These are phyloP conservation scores for Spencermartinsiella ligniputridi DNA, from an alignment of 1,139 yeast species.

Conservation along the genomic window DNA sequence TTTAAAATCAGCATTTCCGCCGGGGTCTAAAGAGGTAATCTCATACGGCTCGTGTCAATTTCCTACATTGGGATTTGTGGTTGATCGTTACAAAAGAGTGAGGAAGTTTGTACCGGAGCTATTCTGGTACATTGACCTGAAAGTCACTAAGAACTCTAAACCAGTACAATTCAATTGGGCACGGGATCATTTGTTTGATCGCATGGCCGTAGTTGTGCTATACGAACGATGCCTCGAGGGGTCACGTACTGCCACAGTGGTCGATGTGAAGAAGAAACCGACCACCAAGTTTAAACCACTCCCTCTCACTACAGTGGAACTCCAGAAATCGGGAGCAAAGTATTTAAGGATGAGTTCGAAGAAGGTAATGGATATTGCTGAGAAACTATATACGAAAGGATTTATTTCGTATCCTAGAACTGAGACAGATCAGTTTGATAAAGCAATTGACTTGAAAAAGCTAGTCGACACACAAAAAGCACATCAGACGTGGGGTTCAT, in stretches of 20 bases:
- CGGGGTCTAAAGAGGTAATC: constrained; percentile 34
- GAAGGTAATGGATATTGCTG: constrained; percentile 72
- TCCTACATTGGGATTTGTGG: constrained; percentile 95
- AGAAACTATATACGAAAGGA: constrained; percentile 78
- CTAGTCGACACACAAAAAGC: constrained; percentile 58
- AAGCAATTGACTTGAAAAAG: constrained; percentile 60
- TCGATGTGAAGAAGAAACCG: constrained; percentile 53
- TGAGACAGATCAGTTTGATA: constrained; percentile 86
- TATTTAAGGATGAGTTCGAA: constrained; percentile 78
- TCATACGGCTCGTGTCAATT: constrained; percentile 97
- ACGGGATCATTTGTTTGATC: constrained; percentile 66
- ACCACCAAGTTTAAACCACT: constrained; percentile 76
- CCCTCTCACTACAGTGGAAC: constrained; percentile 92
- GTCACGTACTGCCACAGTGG: constrained; percentile 47
- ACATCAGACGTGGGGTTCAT: constrained; percentile 45
- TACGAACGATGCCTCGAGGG: constrained; percentile 60
- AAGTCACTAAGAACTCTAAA: constrained; percentile 37
- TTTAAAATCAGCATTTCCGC: constrained; percentile 29
- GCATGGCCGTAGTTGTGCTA: constrained; percentile 54
- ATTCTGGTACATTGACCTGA: constrained; percentile 70
- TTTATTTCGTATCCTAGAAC: constrained; percentile 95
- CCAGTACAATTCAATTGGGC: constrained; percentile 58
- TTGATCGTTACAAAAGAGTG: constrained; percentile 82
- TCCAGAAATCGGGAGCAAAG: constrained; percentile 81
- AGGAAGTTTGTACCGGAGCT: constrained; percentile 67